phyloP scores from a whole-genome alignment of 2,329 filamentous ascomycete species.

The Thielaviopsis cerberus region DNA sequence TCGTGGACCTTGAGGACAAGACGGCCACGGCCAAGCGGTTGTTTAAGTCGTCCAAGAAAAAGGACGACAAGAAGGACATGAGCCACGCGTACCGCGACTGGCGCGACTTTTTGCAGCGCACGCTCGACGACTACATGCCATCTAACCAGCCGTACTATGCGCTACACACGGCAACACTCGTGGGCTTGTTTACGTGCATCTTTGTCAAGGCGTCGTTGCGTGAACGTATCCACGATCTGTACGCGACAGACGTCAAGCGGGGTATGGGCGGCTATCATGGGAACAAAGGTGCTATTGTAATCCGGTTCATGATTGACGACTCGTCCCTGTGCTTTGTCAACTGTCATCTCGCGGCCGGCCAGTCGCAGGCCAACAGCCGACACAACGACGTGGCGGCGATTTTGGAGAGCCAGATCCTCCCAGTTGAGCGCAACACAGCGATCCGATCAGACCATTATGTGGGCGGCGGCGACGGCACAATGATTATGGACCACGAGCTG shows the following conservation, averaged over 20 bases:
- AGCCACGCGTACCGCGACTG: constrained; percentile 94
- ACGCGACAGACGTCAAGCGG: constrained; percentile 72
- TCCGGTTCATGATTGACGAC: constrained; percentile 87
- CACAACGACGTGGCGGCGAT: constrained; percentile 88
- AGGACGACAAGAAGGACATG: constrained; percentile 74
- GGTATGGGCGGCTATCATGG: constrained; percentile 91
- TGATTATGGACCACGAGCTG: constrained; percentile 95
- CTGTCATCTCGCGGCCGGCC: constrained; percentile 87
- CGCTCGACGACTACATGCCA: constrained; percentile 69
- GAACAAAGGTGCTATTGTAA: constrained; percentile 84
- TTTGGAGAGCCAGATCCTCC: constrained; percentile 61
- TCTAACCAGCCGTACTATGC: constrained; percentile 61
- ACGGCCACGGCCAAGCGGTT: constrained; percentile 74
- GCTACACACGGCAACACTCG: constrained; percentile 69
- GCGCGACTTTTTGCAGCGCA: constrained; percentile 72
- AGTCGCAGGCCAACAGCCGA: constrained; percentile 72
- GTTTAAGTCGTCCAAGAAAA: constrained; percentile 57
- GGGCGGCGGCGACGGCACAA: constrained; percentile 81
- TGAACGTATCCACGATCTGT: constrained; percentile 57
- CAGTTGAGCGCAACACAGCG: constrained; percentile 46
- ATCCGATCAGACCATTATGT: constrained; percentile 61
- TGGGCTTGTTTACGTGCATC: constrained; percentile 87
- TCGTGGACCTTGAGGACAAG: constrained; percentile 96
- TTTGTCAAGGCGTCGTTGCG: constrained; percentile 74
- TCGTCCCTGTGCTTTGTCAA: constrained; percentile 92